Evolutionary conservation across 225 moss, liverwort and hornwort genomes (phyloP).

Genomic region (Bryoerythrophyllum caledonicum): DNA sequence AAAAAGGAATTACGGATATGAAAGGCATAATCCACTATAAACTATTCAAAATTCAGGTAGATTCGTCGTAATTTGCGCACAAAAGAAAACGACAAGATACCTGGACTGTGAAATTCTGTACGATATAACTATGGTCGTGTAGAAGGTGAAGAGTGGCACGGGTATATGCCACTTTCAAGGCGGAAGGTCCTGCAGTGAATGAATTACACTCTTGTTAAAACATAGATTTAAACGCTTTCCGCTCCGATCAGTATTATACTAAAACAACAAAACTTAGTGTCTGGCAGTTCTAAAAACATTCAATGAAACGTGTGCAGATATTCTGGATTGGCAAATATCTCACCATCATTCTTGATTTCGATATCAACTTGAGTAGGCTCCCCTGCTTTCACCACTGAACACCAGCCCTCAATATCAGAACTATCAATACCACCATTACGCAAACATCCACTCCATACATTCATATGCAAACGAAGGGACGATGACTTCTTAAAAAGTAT

Average conservation of each 20-base stretch:
- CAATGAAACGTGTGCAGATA: not conserved
- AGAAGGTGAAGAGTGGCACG: slow-evolving; percentile 77
- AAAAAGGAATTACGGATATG: not conserved
- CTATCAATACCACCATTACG: not conserved
- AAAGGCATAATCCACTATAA: not conserved
- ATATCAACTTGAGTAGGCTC: slow-evolving; percentile 70
- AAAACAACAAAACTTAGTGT: no score
- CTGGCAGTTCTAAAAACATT: not conserved
- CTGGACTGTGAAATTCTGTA: slow-evolving; percentile 93
- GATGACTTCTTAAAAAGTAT: no score
- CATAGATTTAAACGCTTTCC: not conserved
- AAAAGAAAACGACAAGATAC: slow-evolving; percentile 25
- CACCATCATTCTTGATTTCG: slow-evolving; percentile 83
- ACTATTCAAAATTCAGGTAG: not conserved
- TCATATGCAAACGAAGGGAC: not conserved
- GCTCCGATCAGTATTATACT: no score
- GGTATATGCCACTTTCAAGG: slow-evolving; percentile 71
- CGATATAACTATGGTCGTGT: slow-evolving; percentile 63
- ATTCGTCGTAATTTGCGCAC: no score
- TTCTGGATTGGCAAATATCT: not conserved
- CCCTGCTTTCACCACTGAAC: slow-evolving; percentile 74
- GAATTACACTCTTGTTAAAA: not conserved
- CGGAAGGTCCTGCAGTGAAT: slow-evolving; percentile 41
- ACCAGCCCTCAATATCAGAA: not conserved
- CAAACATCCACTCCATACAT: not conserved